Evolutionary conservation across 371 early-diverging fungal species (phyloP), one percentile per base, ranked within the genome.

Genomic region (Rhizopus arrhizus): DNA sequence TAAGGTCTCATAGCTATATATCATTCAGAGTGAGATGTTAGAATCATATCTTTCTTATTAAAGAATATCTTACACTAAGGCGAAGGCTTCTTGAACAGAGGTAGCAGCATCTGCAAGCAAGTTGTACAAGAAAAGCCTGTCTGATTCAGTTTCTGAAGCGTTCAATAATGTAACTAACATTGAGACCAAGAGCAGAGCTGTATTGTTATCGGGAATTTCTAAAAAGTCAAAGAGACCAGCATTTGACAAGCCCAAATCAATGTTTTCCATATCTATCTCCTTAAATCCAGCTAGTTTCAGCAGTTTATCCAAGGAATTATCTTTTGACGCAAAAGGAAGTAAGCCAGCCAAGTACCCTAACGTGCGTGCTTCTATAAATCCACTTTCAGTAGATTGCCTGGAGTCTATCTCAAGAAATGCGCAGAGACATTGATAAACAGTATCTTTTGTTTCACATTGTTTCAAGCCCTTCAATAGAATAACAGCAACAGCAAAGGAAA

Each of bases 401-500:
- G 84, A 80, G 9, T 84, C 84, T 46, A 94, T 85, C 59, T 89
- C 88, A 7, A 95, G 74, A 49, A 93, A 83, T 5, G 85, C 78
- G 13, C 80, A 80, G 34, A 96, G 68, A 29, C 91, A 88, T 13
- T 83, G 77, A 40, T 82, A 84, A 0, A 95, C 89, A 11, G 82
- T 77, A 10, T 86, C 85, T 56, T 90, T 89, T 35, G 91, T 88
- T 28, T 82, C 72, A 16, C 87, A 84, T 56, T 91, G 85, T 65
- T 89, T 88, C 56, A 95, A 62, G 8, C 96, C 97, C 66, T 89
- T 91, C 45, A 95, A 68, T 40, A 96, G 66, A 7, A 88, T 83
- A 33, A 87, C 86, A 0, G 93, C 86, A 32, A 95, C 76, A 13
- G 95, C 92, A 65, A 94, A 93, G 29, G 94, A 85, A 60, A 96